Evolutionary conservation across 805 yeast species (phyloP).

Genomic region (Wickerhamiella kazuoi): DNA sequence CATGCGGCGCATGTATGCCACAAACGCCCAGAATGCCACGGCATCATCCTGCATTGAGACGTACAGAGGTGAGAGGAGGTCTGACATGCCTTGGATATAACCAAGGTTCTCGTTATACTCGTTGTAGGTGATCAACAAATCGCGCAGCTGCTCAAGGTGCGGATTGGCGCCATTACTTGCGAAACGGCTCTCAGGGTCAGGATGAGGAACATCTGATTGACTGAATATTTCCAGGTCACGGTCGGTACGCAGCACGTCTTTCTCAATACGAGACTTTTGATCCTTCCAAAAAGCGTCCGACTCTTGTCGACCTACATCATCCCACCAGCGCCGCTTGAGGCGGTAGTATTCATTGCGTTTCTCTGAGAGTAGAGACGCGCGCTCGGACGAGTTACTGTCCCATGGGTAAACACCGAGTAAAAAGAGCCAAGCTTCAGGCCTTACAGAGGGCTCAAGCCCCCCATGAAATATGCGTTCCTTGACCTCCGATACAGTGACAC

Average conservation of each 20-base stretch:
- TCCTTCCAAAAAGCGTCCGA: constrained; percentile 65
- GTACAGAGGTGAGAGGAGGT: constrained; percentile 73
- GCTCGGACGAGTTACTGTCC: constrained; percentile 59
- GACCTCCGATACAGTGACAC: constrained; percentile 59
- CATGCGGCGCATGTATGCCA: constrained; percentile 81
- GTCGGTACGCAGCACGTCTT: constrained; percentile 86
- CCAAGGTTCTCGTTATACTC: constrained; percentile 72
- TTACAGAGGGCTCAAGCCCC: constrained; percentile 43
- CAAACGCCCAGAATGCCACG: constrained; percentile 75
- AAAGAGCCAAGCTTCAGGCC: constrained; percentile 75
- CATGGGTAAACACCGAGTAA: constrained; percentile 73
- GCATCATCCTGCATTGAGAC: constrained; percentile 46
- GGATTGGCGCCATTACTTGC: constrained; percentile 59
- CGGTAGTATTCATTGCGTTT: constrained; percentile 41
- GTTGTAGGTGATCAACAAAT: constrained; percentile 71
- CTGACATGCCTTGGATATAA: constrained; percentile 97
- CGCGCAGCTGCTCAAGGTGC: constrained; percentile 53
- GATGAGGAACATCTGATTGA: constrained; percentile 27
- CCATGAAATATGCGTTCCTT: constrained; percentile 81
- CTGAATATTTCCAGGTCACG: constrained; percentile 51
- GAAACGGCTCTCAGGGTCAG: constrained; percentile 30
- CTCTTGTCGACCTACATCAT: constrained; percentile 35
- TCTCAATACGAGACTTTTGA: constrained; percentile 76
- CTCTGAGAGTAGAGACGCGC: constrained; percentile 39
- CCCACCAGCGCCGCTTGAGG: constrained; percentile 55